Conservation (phyloP, 2,329 filamentous ascomycete genomes). For the Penicillium janthinellum region DNA sequence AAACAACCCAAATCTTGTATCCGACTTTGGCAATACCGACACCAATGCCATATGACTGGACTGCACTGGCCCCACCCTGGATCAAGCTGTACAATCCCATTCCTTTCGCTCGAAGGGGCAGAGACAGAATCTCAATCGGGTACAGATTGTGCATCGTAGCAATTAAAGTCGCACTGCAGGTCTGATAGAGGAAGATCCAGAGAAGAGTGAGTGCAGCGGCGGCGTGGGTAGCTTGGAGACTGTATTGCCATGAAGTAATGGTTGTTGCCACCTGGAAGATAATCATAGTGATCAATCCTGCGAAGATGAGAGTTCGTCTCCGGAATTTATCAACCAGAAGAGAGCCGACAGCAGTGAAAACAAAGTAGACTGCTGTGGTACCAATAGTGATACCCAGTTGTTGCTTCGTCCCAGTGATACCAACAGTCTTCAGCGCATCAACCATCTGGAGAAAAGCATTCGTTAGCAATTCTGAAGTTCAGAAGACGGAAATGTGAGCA, state of each 20-base stretch:
- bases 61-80: constrained; percentile 48
- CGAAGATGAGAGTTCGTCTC: constrained; percentile 50
- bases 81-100: constrained; percentile 52
- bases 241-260: constrained; percentile 53
- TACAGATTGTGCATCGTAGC: constrained; percentile 55
- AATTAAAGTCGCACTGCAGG: constrained; percentile 49
- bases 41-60: constrained; percentile 51
- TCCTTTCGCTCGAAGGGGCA: constrained; percentile 49
- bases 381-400: constrained; percentile 50
- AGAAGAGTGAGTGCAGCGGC: constrained; percentile 48
- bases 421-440: constrained; percentile 47
- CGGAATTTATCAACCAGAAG: constrained; percentile 48
- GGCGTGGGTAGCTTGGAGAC: constrained; percentile 31
- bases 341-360: constrained; percentile 49
- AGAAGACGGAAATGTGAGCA: neutral
- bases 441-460: constrained; percentile 24
- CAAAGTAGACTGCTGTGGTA: constrained; percentile 49
- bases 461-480: neutral
- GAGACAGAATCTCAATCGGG: constrained; percentile 48
- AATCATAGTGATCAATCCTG: constrained; percentile 48
- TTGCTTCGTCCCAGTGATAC: constrained; percentile 40
- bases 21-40: constrained; percentile 51
- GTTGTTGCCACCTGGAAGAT: constrained; percentile 50
- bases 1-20: constrained; percentile 56
- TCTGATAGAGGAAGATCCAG: constrained; percentile 54